Conservation (phyloP, 148 eudicot genomes). For the Amaranthus hypochondriacus region DNA sequence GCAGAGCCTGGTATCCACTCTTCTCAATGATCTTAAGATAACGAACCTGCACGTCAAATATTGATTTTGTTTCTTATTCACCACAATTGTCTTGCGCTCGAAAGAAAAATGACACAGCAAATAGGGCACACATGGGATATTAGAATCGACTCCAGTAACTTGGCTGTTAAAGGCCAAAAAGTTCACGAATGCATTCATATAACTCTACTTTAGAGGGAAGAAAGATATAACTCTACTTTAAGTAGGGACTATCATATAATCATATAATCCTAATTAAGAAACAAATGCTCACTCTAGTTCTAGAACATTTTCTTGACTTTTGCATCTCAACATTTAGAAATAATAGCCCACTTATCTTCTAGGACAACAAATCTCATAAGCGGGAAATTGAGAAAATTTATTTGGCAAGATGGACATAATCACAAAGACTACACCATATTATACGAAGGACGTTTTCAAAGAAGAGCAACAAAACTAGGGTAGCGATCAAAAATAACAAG, state of each 20-base stretch:
- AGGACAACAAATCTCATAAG: neutral
- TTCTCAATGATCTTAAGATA: constrained; percentile 63
- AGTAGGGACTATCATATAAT: no score
- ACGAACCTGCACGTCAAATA: constrained; percentile 46
- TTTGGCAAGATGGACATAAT: neutral
- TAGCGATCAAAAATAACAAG: neutral
- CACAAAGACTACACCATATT: neutral
- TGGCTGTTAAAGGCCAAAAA: no score
- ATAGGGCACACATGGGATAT: neutral
- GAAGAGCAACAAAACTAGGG: neutral
- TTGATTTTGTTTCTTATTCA: neutral
- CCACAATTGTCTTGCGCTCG: neutral
- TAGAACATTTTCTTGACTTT: no score
- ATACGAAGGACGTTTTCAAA: neutral
- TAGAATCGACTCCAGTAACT: neutral
- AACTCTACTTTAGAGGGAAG: no score
- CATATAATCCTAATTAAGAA: no score
- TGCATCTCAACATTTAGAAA: neutral
- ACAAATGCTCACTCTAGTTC: no score
- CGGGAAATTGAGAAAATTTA: neutral
- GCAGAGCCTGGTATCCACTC: constrained; percentile 63
- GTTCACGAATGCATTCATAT: no score
- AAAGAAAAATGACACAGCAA: neutral
- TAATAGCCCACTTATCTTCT: neutral
- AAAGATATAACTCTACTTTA: no score